phyloP scores from a whole-genome alignment of 2,329 filamentous ascomycete species.

The Scleromitrula shiraiana region DNA sequence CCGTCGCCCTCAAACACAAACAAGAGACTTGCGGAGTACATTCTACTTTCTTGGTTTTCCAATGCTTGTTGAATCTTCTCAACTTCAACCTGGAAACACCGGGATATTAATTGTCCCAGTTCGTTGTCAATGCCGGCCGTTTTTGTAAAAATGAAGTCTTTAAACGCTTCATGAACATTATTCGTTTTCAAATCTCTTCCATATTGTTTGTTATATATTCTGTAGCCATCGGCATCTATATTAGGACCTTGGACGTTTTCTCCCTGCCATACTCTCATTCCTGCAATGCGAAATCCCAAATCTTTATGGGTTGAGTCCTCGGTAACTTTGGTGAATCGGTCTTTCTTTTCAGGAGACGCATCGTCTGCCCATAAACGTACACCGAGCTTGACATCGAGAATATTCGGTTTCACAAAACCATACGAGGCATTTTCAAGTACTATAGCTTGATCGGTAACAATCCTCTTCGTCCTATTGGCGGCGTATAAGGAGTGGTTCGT shows the following conservation, averaged over 20 bases:
- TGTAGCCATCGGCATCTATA: conserved; percentile 45
- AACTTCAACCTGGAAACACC: conserved; percentile 46
- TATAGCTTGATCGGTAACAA: conserved; percentile 71
- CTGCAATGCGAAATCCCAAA: conserved; percentile 55
- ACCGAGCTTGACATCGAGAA: conserved; percentile 89
- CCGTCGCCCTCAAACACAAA: conserved; percentile 60
- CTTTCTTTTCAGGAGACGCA: conserved; percentile 50
- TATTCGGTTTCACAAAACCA: conserved; percentile 78
- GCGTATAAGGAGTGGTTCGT: conserved; percentile 24
- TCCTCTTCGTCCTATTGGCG: conserved; percentile 32
- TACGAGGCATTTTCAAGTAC: conserved; percentile 78
- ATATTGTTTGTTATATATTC: conserved; percentile 56
- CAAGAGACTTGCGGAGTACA: conserved; percentile 49
- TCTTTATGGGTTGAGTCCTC: conserved; percentile 51
- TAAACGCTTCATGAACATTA: conserved; percentile 48
- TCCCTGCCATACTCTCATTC: conserved; percentile 57
- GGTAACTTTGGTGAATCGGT: conserved; percentile 52
- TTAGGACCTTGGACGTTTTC: conserved; percentile 45
- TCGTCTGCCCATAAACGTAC: conserved; percentile 77
- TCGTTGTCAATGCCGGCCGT: conserved; percentile 51
- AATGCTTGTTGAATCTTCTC: conserved; percentile 45
- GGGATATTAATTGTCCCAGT: conserved; percentile 46
- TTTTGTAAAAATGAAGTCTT: conserved; percentile 50
- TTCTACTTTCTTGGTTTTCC: conserved; percentile 49
- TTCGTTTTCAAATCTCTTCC: conserved; percentile 46